Percentiles rank a stretch among this genome's conserved stretches.
phyloP scores from a whole-genome alignment of 192 early-diverging fungal species.

The Podila verticillata region DNA sequence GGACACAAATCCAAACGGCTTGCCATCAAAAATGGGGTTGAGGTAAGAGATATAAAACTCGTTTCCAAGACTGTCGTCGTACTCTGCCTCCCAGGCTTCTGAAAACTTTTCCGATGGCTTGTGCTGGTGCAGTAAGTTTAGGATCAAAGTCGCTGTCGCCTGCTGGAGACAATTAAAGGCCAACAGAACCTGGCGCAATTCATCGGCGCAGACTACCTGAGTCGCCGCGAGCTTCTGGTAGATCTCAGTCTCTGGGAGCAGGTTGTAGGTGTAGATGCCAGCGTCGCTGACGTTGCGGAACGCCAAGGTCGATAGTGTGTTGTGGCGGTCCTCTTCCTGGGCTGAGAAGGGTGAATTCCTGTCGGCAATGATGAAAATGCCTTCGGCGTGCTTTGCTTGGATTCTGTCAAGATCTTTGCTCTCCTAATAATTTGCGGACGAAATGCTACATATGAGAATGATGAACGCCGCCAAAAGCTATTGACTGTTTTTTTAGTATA shows the following conservation, averaged over 20 bases:
- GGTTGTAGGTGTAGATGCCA: conserved; percentile 70
- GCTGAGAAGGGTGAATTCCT: conserved; percentile 31
- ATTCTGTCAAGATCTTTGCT: conserved; percentile 51
- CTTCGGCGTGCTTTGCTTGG: conserved; percentile 40
- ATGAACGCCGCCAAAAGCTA: neutral
- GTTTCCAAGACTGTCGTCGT: conserved; percentile 74
- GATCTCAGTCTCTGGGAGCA: conserved; percentile 68
- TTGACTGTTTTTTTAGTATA: no score
- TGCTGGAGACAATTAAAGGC: conserved; percentile 67
- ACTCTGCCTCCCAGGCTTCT: conserved; percentile 75
- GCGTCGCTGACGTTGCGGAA: conserved; percentile 54
- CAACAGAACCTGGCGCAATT: conserved; percentile 61
- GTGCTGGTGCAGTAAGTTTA: conserved; percentile 71
- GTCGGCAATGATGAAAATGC: conserved; percentile 50
- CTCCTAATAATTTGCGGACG: conserved; percentile 9
- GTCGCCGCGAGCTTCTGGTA: conserved; percentile 66
- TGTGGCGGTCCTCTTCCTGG: conserved; percentile 49
- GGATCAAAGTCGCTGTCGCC: conserved; percentile 66
- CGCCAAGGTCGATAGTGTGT: conserved; percentile 40
- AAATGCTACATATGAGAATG: neutral
- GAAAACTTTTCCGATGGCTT: conserved; percentile 61
- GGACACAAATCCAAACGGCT: conserved; percentile 65
- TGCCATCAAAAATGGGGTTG: conserved; percentile 67
- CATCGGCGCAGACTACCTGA: conserved; percentile 58
- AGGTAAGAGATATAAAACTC: conserved; percentile 68